A percentile compares a stretch with the other conserved stretches of the same genome.
Conservation (phyloP, 345 rosid genomes). For the Gossypium longicalyx region DNA sequence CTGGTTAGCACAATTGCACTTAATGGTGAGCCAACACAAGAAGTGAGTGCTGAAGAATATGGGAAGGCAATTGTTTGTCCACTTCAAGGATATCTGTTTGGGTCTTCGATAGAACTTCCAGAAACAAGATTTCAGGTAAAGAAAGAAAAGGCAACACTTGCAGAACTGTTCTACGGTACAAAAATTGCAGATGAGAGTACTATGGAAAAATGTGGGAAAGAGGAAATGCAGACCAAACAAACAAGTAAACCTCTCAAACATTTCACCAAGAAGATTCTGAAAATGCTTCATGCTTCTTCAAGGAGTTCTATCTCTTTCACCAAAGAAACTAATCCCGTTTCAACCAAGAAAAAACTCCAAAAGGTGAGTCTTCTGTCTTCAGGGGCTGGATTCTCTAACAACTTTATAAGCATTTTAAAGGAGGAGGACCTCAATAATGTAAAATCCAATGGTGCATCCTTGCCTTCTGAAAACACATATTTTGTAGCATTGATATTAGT, state of each 20-base stretch:
- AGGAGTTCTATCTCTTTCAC: slow-evolving; percentile 18
- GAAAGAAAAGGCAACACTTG: slow-evolving; percentile 69
- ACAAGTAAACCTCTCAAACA: slow-evolving; percentile 48
- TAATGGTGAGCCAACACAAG: slow-evolving; percentile 45
- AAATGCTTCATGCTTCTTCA: slow-evolving; percentile 46
- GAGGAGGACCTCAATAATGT: background rate
- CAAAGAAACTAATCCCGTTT: slow-evolving; percentile 28
- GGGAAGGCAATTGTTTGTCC: slow-evolving; percentile 47
- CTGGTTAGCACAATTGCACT: slow-evolving; percentile 56
- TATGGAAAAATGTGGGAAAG: slow-evolving; percentile 33
- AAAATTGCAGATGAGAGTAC: slow-evolving; percentile 38
- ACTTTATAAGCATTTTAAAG: background rate
- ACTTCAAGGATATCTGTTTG: slow-evolving; percentile 81
- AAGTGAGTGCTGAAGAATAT: slow-evolving; percentile 36
- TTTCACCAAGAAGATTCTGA: slow-evolving; percentile 60
- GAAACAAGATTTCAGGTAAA: slow-evolving; percentile 44
- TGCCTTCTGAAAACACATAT: background rate
- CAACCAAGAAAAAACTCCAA: slow-evolving; percentile 52
- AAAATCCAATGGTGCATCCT: background rate
- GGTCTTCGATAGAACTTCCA: slow-evolving; percentile 54
- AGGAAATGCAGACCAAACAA: slow-evolving; percentile 42
- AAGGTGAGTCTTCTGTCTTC: slow-evolving; percentile 49
- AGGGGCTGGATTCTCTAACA: slow-evolving; percentile 15
- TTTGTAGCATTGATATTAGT: background rate
- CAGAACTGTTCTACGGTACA: slow-evolving; percentile 60